Evolutionary conservation across 352 stramenopile genomes (phyloP), one percentile per base, ranked within the genome.

Genomic region (Globisporangium emineosum): DNA sequence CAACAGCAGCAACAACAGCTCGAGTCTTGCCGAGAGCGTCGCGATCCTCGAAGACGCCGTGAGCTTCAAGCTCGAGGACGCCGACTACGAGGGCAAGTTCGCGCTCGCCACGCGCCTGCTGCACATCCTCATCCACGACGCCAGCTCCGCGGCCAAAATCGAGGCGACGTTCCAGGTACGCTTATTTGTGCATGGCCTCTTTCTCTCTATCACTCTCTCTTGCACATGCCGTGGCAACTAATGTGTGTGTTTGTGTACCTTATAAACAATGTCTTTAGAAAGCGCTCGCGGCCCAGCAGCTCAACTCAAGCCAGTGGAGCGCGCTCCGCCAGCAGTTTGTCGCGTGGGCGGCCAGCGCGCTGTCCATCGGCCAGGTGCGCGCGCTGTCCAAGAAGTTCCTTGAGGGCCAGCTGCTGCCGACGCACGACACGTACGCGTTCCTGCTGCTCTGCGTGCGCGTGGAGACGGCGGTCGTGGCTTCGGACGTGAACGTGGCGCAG

Each of bases 381-480:
- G 52, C 61, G 27, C 60, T 83, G 43, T 93, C 92, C 71, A 86
- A 78, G 57, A 77, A 71, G 64, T 93, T 93, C 63, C 72, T 94
- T 27, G 71, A 79, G 51, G 76, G 83, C 19, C 87, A 90, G 60
- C 50, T 96, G 52, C 68, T 96, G 32, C 82, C 80, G 21, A 80
- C 69, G 4, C 58, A 70, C 10, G 75, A 82, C 35, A 94, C 87
- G 33, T 78, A 81, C 43, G 70, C 73, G 33, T 93, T 93, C 66
- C 64, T 96, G 53, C 57, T 81, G 58, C 67, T 79, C 45, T 93
- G 82, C 61, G 73, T 96, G 54, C 75, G 88, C 57, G 73, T 90
- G 25, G 85, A 96, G 71, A 84, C 74, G n/a, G 75, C 85, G 15
- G 60, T 64, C 10, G 50, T 73, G 8, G 58, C 70, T 0, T 55